A percentile compares a stretch with the other conserved stretches of the same genome.
Conservation (phyloP, 495 filamentous ascomycete genomes). For the Evansstolkia leycettana region DNA sequence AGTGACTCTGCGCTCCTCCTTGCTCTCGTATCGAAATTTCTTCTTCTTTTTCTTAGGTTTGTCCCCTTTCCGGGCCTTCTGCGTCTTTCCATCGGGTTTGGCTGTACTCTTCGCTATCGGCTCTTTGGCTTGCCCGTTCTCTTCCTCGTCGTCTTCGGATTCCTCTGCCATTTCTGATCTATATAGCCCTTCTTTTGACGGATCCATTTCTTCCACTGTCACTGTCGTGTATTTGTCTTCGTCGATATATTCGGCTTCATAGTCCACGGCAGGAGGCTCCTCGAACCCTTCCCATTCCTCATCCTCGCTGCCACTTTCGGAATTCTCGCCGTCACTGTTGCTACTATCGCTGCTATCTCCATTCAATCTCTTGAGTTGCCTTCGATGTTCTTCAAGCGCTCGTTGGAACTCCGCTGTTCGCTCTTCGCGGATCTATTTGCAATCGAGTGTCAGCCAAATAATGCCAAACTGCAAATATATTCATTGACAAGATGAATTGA, state of each 20-base stretch:
- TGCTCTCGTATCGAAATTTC: slow-evolving; percentile 87
- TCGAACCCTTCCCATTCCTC: slow-evolving; percentile 53
- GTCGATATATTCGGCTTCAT: slow-evolving; percentile 91
- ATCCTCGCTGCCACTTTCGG: slow-evolving; percentile 17
- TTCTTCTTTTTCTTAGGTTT: slow-evolving; percentile 64
- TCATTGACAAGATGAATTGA: slow-evolving; percentile 14
- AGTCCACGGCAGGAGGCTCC: slow-evolving; percentile 50
- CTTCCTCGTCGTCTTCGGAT: slow-evolving; percentile 17
- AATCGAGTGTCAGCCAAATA: slow-evolving; percentile 3
- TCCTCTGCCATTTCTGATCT: slow-evolving; percentile 36
- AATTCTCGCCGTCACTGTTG: slow-evolving; percentile 31
- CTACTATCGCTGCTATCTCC: slow-evolving; percentile 37
- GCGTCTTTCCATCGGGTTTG: slow-evolving; percentile 22
- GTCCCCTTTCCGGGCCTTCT: slow-evolving; percentile 42
- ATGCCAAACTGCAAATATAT: too few species aligned
- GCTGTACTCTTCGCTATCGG: slow-evolving; percentile 15
- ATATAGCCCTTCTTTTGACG: slow-evolving; percentile 57
- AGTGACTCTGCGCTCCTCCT: slow-evolving; percentile 59
- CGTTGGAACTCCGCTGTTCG: slow-evolving; percentile 66
- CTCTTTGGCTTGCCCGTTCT: slow-evolving; percentile 13
- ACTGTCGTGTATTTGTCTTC: slow-evolving; percentile 93
- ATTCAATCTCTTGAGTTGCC: slow-evolving; percentile 39
- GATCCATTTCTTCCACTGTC: slow-evolving; percentile 80
- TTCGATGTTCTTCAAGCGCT: slow-evolving; percentile 62
- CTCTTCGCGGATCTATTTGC: slow-evolving; percentile 59